phyloP scores from a whole-genome alignment of 2,329 filamentous ascomycete species.

The Trichoderma arundinaceum region DNA sequence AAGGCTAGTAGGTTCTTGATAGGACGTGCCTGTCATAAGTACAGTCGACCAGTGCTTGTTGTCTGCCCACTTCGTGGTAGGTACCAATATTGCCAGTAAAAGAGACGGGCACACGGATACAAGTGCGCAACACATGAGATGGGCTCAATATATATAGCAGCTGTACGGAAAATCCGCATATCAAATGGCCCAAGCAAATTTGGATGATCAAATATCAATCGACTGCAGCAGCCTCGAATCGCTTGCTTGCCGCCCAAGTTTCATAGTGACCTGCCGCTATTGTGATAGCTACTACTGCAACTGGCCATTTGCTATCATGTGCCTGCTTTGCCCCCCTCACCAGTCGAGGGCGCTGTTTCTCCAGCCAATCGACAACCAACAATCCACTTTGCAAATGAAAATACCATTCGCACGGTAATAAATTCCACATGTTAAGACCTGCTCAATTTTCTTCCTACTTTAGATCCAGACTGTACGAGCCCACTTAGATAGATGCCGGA shows the following conservation, averaged over 20 bases:
- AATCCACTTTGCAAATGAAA: too few species aligned
- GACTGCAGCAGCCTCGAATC: neutral
- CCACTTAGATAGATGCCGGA: neutral
- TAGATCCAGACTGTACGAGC: too few species aligned
- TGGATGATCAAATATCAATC: neutral
- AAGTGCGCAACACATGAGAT: neutral
- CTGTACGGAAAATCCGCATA: neutral
- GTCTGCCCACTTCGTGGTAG: too few species aligned
- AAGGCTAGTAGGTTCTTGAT: too few species aligned
- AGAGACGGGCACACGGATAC: too few species aligned
- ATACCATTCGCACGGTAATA: too few species aligned
- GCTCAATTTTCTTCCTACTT: too few species aligned
- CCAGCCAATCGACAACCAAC: too few species aligned
- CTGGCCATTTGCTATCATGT: neutral
- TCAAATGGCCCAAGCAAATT: neutral
- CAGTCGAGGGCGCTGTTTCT: neutral
- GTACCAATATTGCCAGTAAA: too few species aligned
- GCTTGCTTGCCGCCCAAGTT: neutral
- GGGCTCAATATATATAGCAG: neutral
- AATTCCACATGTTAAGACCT: too few species aligned
- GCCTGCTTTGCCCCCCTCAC: constrained; percentile 3
- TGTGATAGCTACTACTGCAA: neutral
- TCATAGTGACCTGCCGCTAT: constrained; percentile 1
- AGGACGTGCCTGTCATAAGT: too few species aligned
- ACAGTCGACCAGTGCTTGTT: too few species aligned